A percentile compares a stretch with the other conserved stretches of the same genome.
phyloP scores from a whole-genome alignment of 345 rosid genomes.

The Laguncularia racemosa region DNA sequence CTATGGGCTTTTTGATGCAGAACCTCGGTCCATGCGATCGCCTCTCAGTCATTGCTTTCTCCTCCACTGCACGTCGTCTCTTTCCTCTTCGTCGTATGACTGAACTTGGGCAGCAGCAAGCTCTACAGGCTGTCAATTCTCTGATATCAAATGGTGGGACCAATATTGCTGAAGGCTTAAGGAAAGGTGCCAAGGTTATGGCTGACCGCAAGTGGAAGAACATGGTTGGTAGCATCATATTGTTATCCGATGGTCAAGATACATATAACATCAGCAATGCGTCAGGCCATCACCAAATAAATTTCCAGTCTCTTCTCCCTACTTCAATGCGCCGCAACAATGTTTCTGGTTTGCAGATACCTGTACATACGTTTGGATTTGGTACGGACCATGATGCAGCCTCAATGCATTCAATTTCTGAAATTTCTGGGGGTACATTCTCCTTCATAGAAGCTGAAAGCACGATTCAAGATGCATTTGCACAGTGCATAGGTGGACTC shows the following conservation, averaged over 20 bases:
- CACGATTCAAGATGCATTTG: constrained; percentile 95
- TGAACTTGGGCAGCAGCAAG: constrained; percentile 69
- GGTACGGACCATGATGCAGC: constrained; percentile 92
- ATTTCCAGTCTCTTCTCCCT: constrained; percentile 61
- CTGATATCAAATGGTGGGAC: constrained; percentile 88
- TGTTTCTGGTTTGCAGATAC: constrained; percentile 45
- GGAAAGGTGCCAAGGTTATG: constrained; percentile 75
- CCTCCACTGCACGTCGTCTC: constrained; percentile 77
- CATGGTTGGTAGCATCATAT: constrained; percentile 73
- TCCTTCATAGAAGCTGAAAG: constrained; percentile 90
- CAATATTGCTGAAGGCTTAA: constrained; percentile 87
- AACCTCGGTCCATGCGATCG: constrained; percentile 88
- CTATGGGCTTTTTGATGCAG: constrained; percentile 98
- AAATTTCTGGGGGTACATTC: constrained; percentile 91
- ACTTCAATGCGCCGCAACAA: constrained; percentile 28
- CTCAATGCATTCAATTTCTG: constrained; percentile 83
- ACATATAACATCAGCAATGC: constrained; percentile 62
- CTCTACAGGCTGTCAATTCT: constrained; percentile 77
- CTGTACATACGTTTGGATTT: constrained; percentile 93
- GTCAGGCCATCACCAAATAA: constrained; percentile 21
- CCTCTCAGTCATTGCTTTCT: constrained; percentile 89
- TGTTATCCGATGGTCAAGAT: constrained; percentile 96
- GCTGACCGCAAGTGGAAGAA: constrained; percentile 75
- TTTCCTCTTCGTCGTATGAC: constrained; percentile 86
- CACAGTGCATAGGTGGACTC: constrained; percentile 97